A percentile compares a stretch with the other conserved stretches of the same genome.
Conservation (phyloP, 2,329 filamentous ascomycete genomes). For the Lecanicillium sp. region DNA sequence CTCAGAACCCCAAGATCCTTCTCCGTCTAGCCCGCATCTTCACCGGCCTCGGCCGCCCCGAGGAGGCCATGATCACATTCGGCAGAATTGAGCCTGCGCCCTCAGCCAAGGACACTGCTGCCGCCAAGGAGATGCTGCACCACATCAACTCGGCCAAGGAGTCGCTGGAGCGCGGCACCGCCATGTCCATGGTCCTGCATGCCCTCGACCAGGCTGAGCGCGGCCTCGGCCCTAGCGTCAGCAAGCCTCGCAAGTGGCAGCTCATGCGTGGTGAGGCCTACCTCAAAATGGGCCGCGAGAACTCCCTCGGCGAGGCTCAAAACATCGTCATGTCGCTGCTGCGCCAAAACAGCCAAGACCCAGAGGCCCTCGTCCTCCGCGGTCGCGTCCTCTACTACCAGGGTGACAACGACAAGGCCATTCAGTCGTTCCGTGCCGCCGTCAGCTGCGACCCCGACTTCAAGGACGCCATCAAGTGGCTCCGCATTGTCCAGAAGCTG, state of each 20-base stretch:
- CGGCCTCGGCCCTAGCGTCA: conserved; percentile 66
- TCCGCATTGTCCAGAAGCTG: conserved; percentile 85
- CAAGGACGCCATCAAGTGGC: conserved; percentile 78
- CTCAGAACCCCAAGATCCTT: conserved; percentile 80
- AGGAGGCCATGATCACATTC: conserved; percentile 81
- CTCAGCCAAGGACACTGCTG: conserved; percentile 76
- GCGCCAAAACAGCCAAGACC: conserved; percentile 81
- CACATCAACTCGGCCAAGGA: conserved; percentile 77
- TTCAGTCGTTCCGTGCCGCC: conserved; percentile 87
- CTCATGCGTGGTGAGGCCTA: conserved; percentile 88
- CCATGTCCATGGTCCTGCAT: conserved; percentile 86
- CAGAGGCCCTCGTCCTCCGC: conserved; percentile 85
- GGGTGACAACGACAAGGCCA: conserved; percentile 91
- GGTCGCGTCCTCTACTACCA: conserved; percentile 83
- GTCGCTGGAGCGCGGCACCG: conserved; percentile 65
- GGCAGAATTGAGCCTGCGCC: conserved; percentile 72
- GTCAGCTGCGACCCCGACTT: conserved; percentile 88
- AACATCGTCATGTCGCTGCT: conserved; percentile 86
- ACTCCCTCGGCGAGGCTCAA: conserved; percentile 84
- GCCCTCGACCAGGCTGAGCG: conserved; percentile 87
- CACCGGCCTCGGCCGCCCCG: conserved; percentile 76
- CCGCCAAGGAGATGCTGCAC: conserved; percentile 78
- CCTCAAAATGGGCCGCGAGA: conserved; percentile 84
- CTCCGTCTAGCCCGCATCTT: conserved; percentile 85
- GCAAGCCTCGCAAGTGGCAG: conserved; percentile 86